Base-by-base conservation (phyloP, 2,329 filamentous ascomycete genomes). In the Trichothecium sympodiale region DNA sequence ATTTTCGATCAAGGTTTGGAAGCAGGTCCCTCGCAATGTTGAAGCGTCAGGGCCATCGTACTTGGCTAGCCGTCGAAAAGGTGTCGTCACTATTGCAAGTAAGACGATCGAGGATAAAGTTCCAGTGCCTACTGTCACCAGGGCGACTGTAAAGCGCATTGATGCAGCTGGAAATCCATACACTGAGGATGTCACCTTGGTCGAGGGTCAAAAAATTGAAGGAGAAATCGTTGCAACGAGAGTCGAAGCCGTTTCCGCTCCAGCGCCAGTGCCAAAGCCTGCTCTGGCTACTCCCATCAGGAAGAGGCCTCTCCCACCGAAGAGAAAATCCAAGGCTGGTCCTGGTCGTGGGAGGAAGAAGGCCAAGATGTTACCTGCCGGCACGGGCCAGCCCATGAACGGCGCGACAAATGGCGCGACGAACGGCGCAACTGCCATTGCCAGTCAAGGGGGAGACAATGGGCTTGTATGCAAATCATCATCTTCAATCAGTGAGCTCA, bases 121-220 rank as follows among this genome's bases (percentile, higher is more conserved):
- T 3, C 48, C 60, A 13, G 67, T 65, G 3, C 69, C 75, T 4
- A 83, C 67, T 5, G 60, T 91, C 48, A 80, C 83, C 7, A 82
- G 82, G 49, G 85, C 83, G 0, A 91, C 82, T 16, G 83, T 95
- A 36, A 77, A 83, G 47, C 78, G 81, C 45, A 64, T 80, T 9
- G 85, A 94, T 52, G 78, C 80, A 4, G 75, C 77, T 1, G 88
- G 88, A 17, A 89, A 89, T 47, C 71, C 84, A 8, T 85, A 83
- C 41, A 79, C 89, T 2, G 86, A 91, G 55, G 85, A 93, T 49
- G 77, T 91, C 7, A 82, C 85, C 15, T 71, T 94, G 4, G 74
- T 77, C 5, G 83, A 89, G 38, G 87, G 86, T 1, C 83, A 91
- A 52, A 65, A 67, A 5, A 71, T 94, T 1, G 83, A 89, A 43